Evolutionary conservation across 208 protist species (phyloP), one percentile per base, ranked within the genome.

Genomic region (Vickermania spadyakhi): DNA sequence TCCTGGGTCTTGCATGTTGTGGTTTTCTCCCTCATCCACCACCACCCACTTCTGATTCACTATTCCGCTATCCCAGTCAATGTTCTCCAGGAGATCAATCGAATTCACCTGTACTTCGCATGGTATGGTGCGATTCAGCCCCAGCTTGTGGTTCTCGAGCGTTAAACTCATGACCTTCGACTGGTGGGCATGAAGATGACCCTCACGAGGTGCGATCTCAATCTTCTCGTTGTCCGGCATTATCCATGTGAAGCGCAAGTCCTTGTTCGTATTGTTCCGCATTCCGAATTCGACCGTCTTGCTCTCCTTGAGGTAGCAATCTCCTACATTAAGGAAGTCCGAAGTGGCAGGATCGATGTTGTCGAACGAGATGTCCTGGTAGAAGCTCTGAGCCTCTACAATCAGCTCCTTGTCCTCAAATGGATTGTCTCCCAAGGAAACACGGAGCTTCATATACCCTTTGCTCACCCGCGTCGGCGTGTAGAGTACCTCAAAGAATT

Each of bases 351-450:
- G 76, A 53, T 97, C 91, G 64, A 98, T 79, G 55, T 86, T 77
- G 25, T 97, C 88, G 66, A 98, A 94, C 42, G 88, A 86, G 28
- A 98, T 72, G 27, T 77, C 52, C 58, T 94, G 70, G 27, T 74
- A 54, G 66, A 92, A 98, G 56, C 86, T 87, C 28, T 92, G 81
- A n/a, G 76, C 91, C 22, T 73, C 23, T 5, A 98, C 56, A 22
- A 55, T 31, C 13, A 98, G 59, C 61, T 82, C 69, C 30, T 80
- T 89, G 58, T 97, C 75, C 62, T 98, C 97, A 57, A 96, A 99
- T 13, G 84, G 77, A 79, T 99, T 99, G 56, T 97, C 72, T 3
- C 57, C 61, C 2, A 98, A 75, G 2, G 66, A 41, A 21, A 98
- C 68, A 59, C 74, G 54, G 52, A 98, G 62, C 36, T 62, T 70